phyloP scores from a whole-genome alignment of 148 eudicot species.

The Tetragonia tetragonoides region DNA sequence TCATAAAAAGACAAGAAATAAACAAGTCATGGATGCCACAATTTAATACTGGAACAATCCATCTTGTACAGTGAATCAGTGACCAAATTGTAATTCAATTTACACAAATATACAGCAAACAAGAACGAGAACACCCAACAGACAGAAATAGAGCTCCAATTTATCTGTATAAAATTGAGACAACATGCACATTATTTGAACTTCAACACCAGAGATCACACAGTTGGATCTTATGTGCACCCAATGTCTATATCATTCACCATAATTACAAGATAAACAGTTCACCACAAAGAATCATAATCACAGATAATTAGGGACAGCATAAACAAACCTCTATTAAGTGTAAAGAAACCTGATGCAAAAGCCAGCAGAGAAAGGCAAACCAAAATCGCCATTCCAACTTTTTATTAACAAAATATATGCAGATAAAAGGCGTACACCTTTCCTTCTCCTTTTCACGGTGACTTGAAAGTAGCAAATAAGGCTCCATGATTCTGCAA shows the following conservation, averaged over 20 bases:
- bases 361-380: slow-evolving; percentile 58
- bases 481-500: slow-evolving; percentile 30
- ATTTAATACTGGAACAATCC: background rate
- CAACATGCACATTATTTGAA: background rate
- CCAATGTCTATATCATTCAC: background rate
- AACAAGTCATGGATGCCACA: background rate
- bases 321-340: slow-evolving; percentile 53
- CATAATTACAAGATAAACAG: background rate
- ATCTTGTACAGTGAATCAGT: background rate
- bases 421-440: slow-evolving; percentile 41
- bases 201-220: background rate
- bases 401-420: slow-evolving; percentile 54
- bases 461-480: slow-evolving; percentile 46
- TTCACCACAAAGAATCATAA: background rate
- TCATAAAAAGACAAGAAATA: background rate
- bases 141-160: background rate
- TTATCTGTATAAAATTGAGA: background rate
- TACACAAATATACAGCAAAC: background rate
- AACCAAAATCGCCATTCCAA: slow-evolving; percentile 73
- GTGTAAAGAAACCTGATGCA: slow-evolving; percentile 49
- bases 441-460: slow-evolving; percentile 92
- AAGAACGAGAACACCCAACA: background rate
- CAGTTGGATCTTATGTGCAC: background rate
- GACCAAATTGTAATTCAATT: background rate
- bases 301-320: background rate